A percentile compares a stretch with the other conserved stretches of the same genome.
phyloP scores from a whole-genome alignment of 768 basidiomycete genomes.

The Xerocomus brunneocitrinus region DNA sequence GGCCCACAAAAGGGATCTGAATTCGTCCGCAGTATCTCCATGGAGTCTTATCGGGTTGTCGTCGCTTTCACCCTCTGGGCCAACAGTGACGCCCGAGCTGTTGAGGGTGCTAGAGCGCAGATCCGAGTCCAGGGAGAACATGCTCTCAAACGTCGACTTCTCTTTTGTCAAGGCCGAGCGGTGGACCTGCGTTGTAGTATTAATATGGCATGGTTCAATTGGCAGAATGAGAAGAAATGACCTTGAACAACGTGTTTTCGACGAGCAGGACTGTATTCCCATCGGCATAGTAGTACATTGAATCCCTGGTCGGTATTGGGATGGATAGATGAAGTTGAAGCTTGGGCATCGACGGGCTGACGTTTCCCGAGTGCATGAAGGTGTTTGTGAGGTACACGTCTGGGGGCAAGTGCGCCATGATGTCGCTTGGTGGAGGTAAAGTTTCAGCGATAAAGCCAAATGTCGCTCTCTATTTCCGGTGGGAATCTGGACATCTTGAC shows the following conservation, averaged over 20 bases:
- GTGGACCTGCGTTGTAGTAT: conserved; percentile 29
- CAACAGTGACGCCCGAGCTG: conserved; percentile 26
- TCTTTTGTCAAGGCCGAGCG: conserved; percentile 41
- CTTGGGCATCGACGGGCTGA: conserved; percentile 32
- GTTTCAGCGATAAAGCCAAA: conserved; percentile 14
- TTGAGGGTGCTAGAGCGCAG: conserved; percentile 24
- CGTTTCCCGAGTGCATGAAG: conserved; percentile 31
- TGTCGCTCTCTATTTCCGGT: conserved; percentile 5
- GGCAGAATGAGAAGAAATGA: conserved; percentile 18
- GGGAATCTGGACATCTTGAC: conserved; percentile 11
- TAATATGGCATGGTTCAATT: conserved; percentile 20
- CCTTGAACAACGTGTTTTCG: conserved; percentile 47
- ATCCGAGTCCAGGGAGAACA: conserved; percentile 41
- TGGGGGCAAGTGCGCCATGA: conserved; percentile 29
- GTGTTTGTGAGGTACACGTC: conserved; percentile 30
- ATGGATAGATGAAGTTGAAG: conserved; percentile 32
- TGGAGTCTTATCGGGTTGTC: conserved; percentile 46
- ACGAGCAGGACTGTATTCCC: conserved; percentile 43
- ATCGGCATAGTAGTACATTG: conserved; percentile 37
- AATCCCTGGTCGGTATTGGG: conserved; percentile 34
- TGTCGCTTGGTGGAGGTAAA: conserved; percentile 3
- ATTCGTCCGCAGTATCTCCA: conserved; percentile 45
- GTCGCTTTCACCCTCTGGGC: conserved; percentile 46
- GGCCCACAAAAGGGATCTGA: conserved; percentile 51
- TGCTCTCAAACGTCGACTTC: conserved; percentile 42